Conservation (phyloP, 768 basidiomycete species). For the Lepiota brunneoincarnata region DNA sequence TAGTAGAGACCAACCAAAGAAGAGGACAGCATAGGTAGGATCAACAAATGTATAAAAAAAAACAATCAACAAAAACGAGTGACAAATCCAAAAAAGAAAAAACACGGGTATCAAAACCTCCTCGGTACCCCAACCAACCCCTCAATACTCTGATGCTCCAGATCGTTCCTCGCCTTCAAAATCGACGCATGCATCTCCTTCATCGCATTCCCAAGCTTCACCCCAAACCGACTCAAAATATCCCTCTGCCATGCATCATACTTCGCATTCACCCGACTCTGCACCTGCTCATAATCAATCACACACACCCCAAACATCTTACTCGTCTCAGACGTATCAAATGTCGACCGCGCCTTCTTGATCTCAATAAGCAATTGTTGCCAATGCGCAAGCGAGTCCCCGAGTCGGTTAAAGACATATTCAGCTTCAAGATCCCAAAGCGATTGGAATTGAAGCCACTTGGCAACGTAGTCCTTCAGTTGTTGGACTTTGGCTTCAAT, state of each 20-base stretch:
- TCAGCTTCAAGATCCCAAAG: constrained; percentile 98
- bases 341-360: constrained; percentile 93
- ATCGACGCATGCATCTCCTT: constrained; percentile 96
- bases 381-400: constrained; percentile 92
- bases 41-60: not conserved
- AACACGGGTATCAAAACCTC: constrained; percentile 47
- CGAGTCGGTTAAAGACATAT: constrained; percentile 92
- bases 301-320: constrained; percentile 91
- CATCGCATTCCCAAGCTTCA: constrained; percentile 92
- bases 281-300: constrained; percentile 97
- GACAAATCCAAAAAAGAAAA: not conserved
- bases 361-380: constrained; percentile 95
- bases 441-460: constrained; percentile 99
- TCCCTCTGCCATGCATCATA: constrained; percentile 99
- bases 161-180: constrained; percentile 88
- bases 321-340: constrained; percentile 94
- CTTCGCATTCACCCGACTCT: constrained; percentile 95
- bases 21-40: too few relatives aligned
- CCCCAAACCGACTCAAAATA: constrained; percentile 87
- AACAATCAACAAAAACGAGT: not conserved
- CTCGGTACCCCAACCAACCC: constrained; percentile 61
- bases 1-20: too few relatives aligned
- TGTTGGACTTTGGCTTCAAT: constrained; percentile 88
- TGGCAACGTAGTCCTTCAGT: constrained; percentile 87
- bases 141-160: constrained; percentile 96